These are phyloP conservation scores for Cardamine resedifolia DNA, from an alignment of 345 rosid genomes.

Conservation along the genomic window DNA sequence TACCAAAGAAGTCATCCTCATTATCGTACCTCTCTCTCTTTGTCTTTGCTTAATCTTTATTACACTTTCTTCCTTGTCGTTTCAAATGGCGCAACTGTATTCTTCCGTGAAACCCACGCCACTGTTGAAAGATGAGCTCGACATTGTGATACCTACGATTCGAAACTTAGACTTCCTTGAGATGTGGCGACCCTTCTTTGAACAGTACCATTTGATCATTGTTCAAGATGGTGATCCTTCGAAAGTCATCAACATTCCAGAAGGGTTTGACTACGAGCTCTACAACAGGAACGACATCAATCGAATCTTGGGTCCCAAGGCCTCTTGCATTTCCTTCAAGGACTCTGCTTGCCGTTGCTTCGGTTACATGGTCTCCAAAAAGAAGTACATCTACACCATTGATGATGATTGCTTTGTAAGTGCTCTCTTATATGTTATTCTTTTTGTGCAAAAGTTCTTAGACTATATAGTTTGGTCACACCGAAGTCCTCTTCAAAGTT, in stretches of 20 bases:
- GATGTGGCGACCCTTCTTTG: constrained; percentile 36
- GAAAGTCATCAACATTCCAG: constrained; percentile 23
- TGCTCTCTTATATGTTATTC: background rate
- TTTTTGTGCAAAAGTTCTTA: background rate
- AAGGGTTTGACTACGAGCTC: constrained; percentile 35
- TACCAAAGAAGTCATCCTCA: constrained; percentile 15
- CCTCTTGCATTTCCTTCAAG: constrained; percentile 38
- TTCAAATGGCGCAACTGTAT: constrained; percentile 28
- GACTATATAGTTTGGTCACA: background rate
- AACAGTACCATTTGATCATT: constrained; percentile 35
- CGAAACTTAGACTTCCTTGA: constrained; percentile 36
- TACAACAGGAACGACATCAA: constrained; percentile 38
- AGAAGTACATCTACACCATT: constrained; percentile 61
- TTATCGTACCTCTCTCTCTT: background rate
- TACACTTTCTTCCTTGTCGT: background rate
- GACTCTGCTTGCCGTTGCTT: constrained; percentile 55
- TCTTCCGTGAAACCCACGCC: constrained; percentile 29
- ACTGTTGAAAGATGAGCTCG: constrained; percentile 35
- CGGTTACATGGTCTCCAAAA: constrained; percentile 63
- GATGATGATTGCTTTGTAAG: constrained; percentile 70
- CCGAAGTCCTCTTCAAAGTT: background rate
- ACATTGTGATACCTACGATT: constrained; percentile 40
- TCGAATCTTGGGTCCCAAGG: constrained; percentile 37
- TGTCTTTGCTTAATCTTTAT: constrained; percentile 2
- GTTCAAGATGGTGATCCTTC: constrained; percentile 42